Evolutionary conservation across 805 yeast species (phyloP).

Genomic region (Pachysolen tannophilus): DNA sequence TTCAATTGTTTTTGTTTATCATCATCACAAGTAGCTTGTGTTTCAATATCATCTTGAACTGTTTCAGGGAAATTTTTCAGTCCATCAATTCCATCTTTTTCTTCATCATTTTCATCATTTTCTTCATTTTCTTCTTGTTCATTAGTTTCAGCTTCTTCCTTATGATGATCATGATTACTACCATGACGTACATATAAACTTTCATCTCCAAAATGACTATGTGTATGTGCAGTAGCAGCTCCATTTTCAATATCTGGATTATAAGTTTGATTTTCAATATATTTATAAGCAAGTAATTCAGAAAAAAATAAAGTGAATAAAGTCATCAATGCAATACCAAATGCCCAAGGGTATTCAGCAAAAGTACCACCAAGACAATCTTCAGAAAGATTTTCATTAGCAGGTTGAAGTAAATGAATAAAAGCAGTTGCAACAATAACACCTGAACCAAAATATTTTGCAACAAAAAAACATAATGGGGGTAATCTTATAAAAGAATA

Average conservation of each 20-base stretch:
- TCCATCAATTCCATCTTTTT: background rate
- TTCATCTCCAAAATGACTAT: slow-evolving; percentile 48
- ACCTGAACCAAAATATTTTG: slow-evolving; percentile 64
- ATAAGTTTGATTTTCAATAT: slow-evolving; percentile 21
- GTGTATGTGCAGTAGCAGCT: slow-evolving; percentile 31
- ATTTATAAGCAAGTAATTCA: slow-evolving; percentile 30
- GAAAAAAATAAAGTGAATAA: slow-evolving; percentile 30
- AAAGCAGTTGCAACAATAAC: slow-evolving; percentile 74
- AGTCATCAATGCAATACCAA: slow-evolving; percentile 32
- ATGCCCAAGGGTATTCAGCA: slow-evolving; percentile 35
- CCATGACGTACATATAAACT: slow-evolving; percentile 22
- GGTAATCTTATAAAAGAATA: slow-evolving; percentile 46
- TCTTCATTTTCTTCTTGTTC: slow-evolving; percentile 9
- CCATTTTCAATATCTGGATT: slow-evolving; percentile 4
- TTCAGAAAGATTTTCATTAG: slow-evolving; percentile 40
- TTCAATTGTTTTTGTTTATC: too few species aligned
- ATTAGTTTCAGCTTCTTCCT: slow-evolving; percentile 13
- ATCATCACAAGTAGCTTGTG: slow-evolving; percentile 2
- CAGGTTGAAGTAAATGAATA: slow-evolving; percentile 56
- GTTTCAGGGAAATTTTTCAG: background rate
- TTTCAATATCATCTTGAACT: background rate
- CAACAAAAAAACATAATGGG: slow-evolving; percentile 29
- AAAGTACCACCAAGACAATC: slow-evolving; percentile 53
- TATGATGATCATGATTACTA: too few species aligned
- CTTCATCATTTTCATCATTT: slow-evolving; percentile 8